Evolutionary conservation across 164 flowering plant species (phyloP).

Genomic region (Akebia trifoliata): DNA sequence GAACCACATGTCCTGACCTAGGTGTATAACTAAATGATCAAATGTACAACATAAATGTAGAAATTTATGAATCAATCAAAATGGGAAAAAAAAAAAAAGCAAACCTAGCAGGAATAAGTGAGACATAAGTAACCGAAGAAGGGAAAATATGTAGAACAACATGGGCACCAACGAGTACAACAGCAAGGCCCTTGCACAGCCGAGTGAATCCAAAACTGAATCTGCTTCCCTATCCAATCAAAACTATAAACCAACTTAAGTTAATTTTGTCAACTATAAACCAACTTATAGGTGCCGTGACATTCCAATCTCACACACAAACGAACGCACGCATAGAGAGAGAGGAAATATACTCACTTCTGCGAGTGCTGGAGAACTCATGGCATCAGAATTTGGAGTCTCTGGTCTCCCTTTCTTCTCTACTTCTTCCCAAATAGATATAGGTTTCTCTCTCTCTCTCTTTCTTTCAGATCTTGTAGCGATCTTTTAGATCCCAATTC

Average conservation of each 20-base stretch:
- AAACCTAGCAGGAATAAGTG: slow-evolving; percentile 93
- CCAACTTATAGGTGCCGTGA: no score
- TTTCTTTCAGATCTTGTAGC: no score
- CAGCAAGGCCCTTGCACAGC: slow-evolving; percentile 85
- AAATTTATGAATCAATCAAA: neutral
- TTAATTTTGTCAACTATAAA: slow-evolving; percentile 44
- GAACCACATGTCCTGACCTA: no score
- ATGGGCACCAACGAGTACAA: slow-evolving; percentile 65
- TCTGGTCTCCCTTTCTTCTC: no score
- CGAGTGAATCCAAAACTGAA: slow-evolving; percentile 59
- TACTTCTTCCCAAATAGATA: no score
- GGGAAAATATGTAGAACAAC: slow-evolving; percentile 69
- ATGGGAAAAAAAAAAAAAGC: neutral
- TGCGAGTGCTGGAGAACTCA: no score
- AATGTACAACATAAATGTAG: neutral
- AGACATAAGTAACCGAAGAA: slow-evolving; percentile 55
- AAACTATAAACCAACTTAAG: slow-evolving; percentile 15
- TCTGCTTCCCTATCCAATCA: slow-evolving; percentile 41
- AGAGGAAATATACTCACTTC: no score
- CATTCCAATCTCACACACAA: no score
- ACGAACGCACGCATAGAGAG: no score
- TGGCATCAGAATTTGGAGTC: no score
- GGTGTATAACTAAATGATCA: neutral
- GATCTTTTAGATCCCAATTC: no score
- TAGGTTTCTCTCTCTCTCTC: no score